phyloP scores from a whole-genome alignment of 2,329 filamentous ascomycete species.

The Beauveria caledonica region DNA sequence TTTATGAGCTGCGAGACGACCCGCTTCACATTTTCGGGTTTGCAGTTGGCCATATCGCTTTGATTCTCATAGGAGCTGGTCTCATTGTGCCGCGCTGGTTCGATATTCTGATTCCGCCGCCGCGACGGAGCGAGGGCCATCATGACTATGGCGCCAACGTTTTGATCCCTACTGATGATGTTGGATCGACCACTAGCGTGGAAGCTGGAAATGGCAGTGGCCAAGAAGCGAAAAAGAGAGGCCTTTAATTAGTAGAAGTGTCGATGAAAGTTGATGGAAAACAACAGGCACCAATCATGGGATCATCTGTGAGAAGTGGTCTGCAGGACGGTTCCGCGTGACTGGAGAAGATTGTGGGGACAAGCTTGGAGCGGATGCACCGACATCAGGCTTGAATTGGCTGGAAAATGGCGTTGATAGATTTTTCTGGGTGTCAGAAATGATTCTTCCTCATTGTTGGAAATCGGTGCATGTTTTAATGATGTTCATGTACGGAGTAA shows the following conservation, averaged over 20 bases:
- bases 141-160: conserved; percentile 18
- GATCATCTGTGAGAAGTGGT: neutral
- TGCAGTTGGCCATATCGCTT: conserved; percentile 35
- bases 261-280: neutral
- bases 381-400: neutral
- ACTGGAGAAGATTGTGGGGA: neutral
- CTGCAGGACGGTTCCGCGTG: neutral
- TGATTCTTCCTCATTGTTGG: neutral
- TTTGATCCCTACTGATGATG: neutral
- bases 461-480: neutral
- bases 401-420: neutral
- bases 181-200: conserved; percentile 1
- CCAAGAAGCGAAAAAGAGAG: neutral
- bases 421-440: neutral
- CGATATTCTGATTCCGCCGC: conserved; percentile 40
- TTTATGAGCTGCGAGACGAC: conserved; percentile 38
- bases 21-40: conserved; percentile 44
- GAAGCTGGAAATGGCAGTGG: neutral
- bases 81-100: conserved; percentile 47
- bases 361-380: neutral
- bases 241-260: neutral
- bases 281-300: neutral
- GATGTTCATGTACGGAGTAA: neutral
- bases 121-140: conserved; percentile 38
- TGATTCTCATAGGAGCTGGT: conserved; percentile 39